Conservation (phyloP, 805 yeast species). For the Metschnikowia bowlesiae region DNA sequence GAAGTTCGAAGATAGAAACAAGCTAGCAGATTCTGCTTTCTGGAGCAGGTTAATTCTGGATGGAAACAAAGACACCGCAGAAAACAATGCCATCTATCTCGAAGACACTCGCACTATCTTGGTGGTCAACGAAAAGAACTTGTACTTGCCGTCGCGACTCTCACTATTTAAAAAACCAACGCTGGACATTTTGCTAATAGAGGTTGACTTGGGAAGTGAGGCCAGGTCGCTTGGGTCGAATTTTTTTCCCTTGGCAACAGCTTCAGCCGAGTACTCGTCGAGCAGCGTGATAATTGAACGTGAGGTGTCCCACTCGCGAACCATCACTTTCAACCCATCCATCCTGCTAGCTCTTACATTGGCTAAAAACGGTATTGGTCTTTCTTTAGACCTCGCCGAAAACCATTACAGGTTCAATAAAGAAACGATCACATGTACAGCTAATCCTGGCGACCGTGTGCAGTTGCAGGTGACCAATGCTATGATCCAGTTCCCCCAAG, state of each 20-base stretch:
- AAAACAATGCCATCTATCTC: slow-evolving; percentile 7
- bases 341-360: slow-evolving; percentile 7
- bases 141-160: slow-evolving; percentile 1
- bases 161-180: neutral
- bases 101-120: slow-evolving; percentile 11
- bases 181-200: slow-evolving; percentile 4
- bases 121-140: slow-evolving; percentile 5
- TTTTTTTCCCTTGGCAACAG: slow-evolving; percentile 11
- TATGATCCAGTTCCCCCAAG: slow-evolving; percentile 15
- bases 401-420: slow-evolving; percentile 6
- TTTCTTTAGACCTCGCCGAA: slow-evolving; percentile 6
- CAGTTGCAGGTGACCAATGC: slow-evolving; percentile 17
- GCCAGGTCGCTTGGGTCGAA: slow-evolving; percentile 7
- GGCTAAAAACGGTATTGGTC: slow-evolving; percentile 1
- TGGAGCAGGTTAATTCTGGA: slow-evolving; percentile 9
- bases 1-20: slow-evolving; percentile 5
- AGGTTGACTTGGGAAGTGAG: slow-evolving; percentile 12
- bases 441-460: slow-evolving; percentile 14
- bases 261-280: slow-evolving; percentile 11
- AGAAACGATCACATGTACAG: slow-evolving; percentile 13
- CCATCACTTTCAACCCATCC: slow-evolving; percentile 5
- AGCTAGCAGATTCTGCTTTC: slow-evolving; percentile 8
- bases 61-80: neutral
- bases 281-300: slow-evolving; percentile 8
- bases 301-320: slow-evolving; percentile 6